These are phyloP conservation scores for Citrus mangshanensis DNA, from an alignment of 345 rosid genomes.

Conservation along the genomic window DNA sequence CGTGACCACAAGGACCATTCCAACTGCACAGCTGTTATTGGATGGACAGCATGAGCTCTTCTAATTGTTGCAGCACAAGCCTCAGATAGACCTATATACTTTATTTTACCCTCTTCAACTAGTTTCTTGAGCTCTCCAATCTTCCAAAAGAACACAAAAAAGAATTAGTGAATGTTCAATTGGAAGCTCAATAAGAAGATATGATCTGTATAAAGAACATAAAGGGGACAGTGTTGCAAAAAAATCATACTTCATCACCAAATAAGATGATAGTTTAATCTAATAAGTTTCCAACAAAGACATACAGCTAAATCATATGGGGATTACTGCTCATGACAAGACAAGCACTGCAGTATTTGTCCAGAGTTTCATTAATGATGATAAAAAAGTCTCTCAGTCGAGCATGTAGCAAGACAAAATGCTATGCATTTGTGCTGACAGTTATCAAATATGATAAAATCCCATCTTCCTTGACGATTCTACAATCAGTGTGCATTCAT, in stretches of 20 bases:
- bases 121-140: constrained; percentile 67
- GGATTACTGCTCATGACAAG: not conserved
- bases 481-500: not conserved
- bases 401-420: not conserved
- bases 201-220: not conserved
- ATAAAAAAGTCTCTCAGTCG: not conserved
- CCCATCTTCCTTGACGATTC: too few species aligned
- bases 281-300: constrained; percentile 8
- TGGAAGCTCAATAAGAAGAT: not conserved
- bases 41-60: constrained; percentile 80
- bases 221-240: not conserved
- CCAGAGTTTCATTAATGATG: not conserved
- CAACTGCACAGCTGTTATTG: constrained; percentile 58
- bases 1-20: constrained; percentile 85
- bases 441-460: not conserved
- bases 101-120: constrained; percentile 74
- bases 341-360: not conserved
- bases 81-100: constrained; percentile 64
- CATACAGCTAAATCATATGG: not conserved
- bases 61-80: constrained; percentile 78
- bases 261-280: too few species aligned
- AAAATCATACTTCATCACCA: too few species aligned
- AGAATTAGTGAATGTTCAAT: not conserved
- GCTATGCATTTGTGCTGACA: not conserved
- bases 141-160: constrained; percentile 12